These are phyloP conservation scores for Trichoderma lentiforme DNA, from an alignment of 2,329 filamentous ascomycete genomes.

Conservation along the genomic window DNA sequence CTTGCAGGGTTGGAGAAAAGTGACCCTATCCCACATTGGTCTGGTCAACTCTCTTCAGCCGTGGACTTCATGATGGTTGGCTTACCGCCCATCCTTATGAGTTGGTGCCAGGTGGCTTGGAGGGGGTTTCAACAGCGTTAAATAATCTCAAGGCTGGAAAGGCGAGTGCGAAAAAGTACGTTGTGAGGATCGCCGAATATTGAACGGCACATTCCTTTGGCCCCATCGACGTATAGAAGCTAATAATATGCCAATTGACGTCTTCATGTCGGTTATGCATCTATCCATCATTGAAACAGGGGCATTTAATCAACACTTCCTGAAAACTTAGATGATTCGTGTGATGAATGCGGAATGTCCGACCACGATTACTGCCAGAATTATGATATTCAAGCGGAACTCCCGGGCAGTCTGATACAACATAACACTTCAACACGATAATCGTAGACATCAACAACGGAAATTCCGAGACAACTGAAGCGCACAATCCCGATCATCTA, in stretches of 20 bases:
- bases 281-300: rapidly evolving
- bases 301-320: rapidly evolving
- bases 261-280: too few species aligned
- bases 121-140: neutral
- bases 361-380: neutral
- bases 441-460: neutral
- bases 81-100: neutral
- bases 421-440: neutral
- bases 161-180: neutral
- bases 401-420: neutral
- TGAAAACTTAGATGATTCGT: rapidly evolving
- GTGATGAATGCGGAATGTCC: neutral
- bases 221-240: too few species aligned
- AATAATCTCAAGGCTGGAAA: neutral
- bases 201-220: neutral
- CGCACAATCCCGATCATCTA: neutral
- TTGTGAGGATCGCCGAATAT: neutral
- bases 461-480: neutral
- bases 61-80: neutral
- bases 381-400: neutral
- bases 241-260: too few species aligned
- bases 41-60: neutral
- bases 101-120: neutral
- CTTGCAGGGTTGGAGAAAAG: neutral
- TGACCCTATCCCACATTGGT: neutral